Base-by-base conservation (phyloP, 2,329 filamentous ascomycete genomes). In the Botrytis aclada region DNA sequence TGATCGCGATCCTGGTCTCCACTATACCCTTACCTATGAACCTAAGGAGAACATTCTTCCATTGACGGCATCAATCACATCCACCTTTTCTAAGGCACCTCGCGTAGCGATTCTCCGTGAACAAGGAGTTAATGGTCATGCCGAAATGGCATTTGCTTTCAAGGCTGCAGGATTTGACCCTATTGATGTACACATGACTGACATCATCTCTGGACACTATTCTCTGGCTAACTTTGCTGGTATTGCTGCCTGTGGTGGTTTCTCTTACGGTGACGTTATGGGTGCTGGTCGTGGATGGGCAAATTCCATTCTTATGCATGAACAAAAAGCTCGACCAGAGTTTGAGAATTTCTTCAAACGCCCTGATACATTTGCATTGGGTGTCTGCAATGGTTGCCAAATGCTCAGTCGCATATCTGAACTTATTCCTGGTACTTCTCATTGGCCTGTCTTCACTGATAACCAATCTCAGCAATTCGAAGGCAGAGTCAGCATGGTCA, bases 101-200 rank as follows among this genome's bases (percentile, higher is more conserved):
- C 89, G 90, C 45, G 95, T 99, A 37, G 96, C 96, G 61, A 97
- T 99, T 78, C 89, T 99, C 34, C 89, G 96, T 80, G 96, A 98
- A 82, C 94, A 98, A 82, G 96, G 96, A 81, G 93, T 97, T 77
- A 98, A 99, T 83, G 93, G 95, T 60, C 90, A 98, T 79, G 91
- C 94, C n/a, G 96, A 99, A 82, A 97, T 99, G 93, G 96, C 96
- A 1, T 98, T 97, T 80, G 94, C 95, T 66, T 98, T 98, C 87
- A 90, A 92, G 76, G 90, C 90, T 51, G 95, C 96, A 61, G 95
- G 95, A 54, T 98, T 98, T 84, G 91, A 94, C 67, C 90, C 95
- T 22, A 89, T 98, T 64, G 95, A 99, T 80, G 92, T 98, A 1
- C 95, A 98, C 86, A 98, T 99, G 96, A 96, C 92, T 5, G 95